Base-by-base conservation (phyloP, 495 filamentous ascomycete species). In the Neurospora sublineolata region DNA sequence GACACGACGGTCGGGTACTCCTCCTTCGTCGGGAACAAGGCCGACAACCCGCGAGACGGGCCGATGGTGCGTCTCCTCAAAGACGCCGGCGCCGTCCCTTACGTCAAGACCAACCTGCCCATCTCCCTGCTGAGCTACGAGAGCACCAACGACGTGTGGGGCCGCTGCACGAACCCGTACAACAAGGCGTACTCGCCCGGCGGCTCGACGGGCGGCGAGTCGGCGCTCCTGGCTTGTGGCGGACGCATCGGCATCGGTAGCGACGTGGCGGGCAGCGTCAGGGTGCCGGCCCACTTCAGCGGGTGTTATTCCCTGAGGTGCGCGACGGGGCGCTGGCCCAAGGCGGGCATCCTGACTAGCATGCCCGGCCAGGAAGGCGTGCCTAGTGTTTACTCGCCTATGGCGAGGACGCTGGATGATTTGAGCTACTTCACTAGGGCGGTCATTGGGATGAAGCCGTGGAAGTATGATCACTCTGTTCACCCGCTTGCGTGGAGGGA, bases 311-410 rank as follows among this genome's bases (percentile, higher is more conserved):
- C 90, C 3, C 80, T 99, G 27, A 88, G 94, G 60, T 99, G 95
- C 80, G 93, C 91, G n/a, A 97, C 92, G n/a, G 94, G 95, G 20
- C 86, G 95, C 36, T 99, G 95, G 93, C 94, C 93, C 5, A 96
- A 96, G 77, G 84, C 84, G 44, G 95, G 94, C 7, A 91, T 93
- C 73, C 84, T 85, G 42, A 97, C 95, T 3, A 94, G 91, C 74
- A 97, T 97, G 94, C 88, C 92, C 0, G 94, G 94, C 0, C 94
- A 99, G 79, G 94, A 99, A 79, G 94, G 94, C 4, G 89, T 99
- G 39, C 86, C 91, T 3, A 92, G 90, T 76, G 92, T 97, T 30
- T 97, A 94, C 79, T 94, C 92, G 70, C 94, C 94, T 4, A 97
- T 99, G 95, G 87, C 95, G 12, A 87, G 93, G 71, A 97, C 95